A percentile compares a stretch with the other conserved stretches of the same genome.
These are phyloP conservation scores for Citropsis articulata DNA, from an alignment of 345 rosid genomes.

Conservation along the genomic window DNA sequence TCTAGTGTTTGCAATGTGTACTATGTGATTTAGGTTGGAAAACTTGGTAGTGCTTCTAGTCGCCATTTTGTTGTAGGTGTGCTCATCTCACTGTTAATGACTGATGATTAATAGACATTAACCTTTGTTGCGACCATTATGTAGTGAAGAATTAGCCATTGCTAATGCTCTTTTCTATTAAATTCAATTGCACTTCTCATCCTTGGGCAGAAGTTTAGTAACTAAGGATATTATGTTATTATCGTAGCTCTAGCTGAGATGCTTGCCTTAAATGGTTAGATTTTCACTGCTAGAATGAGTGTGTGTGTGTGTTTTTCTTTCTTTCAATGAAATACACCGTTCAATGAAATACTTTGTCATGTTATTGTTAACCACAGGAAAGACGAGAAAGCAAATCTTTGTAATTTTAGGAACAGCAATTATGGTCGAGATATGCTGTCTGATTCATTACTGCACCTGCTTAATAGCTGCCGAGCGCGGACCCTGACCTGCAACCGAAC, in stretches of 20 bases:
- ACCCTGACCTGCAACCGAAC: constrained; percentile 74
- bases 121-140: background rate
- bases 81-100: background rate
- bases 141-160: background rate
- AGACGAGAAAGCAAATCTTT: background rate
- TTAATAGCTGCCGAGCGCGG: constrained; percentile 68
- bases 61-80: background rate
- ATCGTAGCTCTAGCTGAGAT: background rate
- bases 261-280: background rate
- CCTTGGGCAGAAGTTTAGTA: background rate
- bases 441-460: constrained; percentile 12
- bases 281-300: background rate
- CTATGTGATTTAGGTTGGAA: background rate
- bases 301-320: too few relatives aligned
- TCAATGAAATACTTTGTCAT: background rate
- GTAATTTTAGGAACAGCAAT: background rate
- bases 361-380: background rate
- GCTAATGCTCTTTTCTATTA: background rate
- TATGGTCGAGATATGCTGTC: background rate
- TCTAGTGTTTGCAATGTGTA: background rate
- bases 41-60: background rate
- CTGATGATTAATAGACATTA: background rate
- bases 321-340: background rate
- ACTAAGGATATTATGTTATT: background rate
- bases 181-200: background rate